Base-by-base conservation (phyloP, 179 eudicot genomes). In the Kewa caespitosa region DNA sequence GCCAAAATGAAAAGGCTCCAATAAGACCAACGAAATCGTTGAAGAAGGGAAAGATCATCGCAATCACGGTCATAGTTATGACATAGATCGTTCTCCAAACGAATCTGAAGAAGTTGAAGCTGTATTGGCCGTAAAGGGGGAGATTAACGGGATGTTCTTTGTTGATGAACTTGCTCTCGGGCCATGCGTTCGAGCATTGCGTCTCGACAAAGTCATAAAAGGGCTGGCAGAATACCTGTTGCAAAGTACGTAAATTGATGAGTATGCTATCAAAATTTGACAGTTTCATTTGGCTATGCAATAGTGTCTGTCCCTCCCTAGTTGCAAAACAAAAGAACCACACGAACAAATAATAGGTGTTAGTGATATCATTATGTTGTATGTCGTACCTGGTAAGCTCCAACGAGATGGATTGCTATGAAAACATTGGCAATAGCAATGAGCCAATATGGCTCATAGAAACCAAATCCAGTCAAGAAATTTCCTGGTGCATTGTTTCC, bases 401-500 rank as follows among this genome's bases (percentile, higher is more conserved):
- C 91, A 62, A 86, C 69, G 12, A 90, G 90, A 74, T 90, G 96
- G 70, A 89, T 42, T 13, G 77, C 85, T 20, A 91, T 87, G 78
- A 84, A 86, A 22, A 85, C 5, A 50, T 91, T 91, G 12, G 89
- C 93, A 4, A 85, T 18, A 61, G 87, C 87, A 42, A 91, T 57
- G 34, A 91, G 90, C 96, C 96, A 91, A 72, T 76, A 91, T 8
- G 93, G 93, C 25, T 91, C 90, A 37, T 81, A 89, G 76, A 86
- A 86, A 8, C 96, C 93, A n/a, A 89, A 87, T 28, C 93, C 96
- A 30, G 96, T 87, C 32, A 91, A 79, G 38, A 87, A 84, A 78
- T 91, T 87, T n/a, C 93, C 93, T 1, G 93, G 87, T 4, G 91
- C 90, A 12, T 75, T 73, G 67, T 87, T 85, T 8, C 96, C 96